Evolutionary conservation across 148 eudicot genomes (phyloP), one percentile per base, ranked within the genome.

Genomic region (Rhododendron mucronatum): DNA sequence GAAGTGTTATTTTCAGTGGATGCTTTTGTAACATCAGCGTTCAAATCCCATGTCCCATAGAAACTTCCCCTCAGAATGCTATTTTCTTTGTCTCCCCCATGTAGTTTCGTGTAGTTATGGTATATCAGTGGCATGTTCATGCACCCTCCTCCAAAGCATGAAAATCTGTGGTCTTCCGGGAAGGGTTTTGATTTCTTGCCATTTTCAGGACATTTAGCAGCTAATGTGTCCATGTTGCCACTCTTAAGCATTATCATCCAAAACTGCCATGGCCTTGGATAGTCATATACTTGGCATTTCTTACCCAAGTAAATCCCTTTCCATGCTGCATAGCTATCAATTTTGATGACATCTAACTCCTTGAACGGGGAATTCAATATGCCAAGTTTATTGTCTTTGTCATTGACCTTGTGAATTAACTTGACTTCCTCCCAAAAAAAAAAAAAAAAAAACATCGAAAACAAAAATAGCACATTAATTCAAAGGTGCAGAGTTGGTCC

Each of bases 181-280:
- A 78, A 69, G 37, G 71, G 90, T 57, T 77, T 65, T 6, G 69
- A 20, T 69, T 84, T 84, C 2, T 78, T 41, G 67, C 91, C 91
- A 26, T 90, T 88, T 86, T 88, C 26, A 0, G 91, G 91, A 75
- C 91, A 90, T 45, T 1, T 41, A 16, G 85, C 87, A 0, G 91
- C 87, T 21, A n/a, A 5, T 10, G 88, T 90, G 73, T 90, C 91
- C 88, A 84, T 84, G 85, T 87, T 89, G 82, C 91, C 91, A 57
- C 88, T 89, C 73, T 89, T 89, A 63, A 89, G 86, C 89, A 87
- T 87, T 39, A 89, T 78, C 91, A 87, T 89, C 91, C 91, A 89
- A 9, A 87, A 89, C 20, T 89, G 89, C 91, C 91, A 85, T 39
- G 91, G 91, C 1, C 45, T 71, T 1, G 87, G 89, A 7, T 35